Evolutionary conservation across 2,329 filamentous ascomycete genomes (phyloP), one percentile per base, ranked within the genome.

Genomic region (Macroventuria anomochaeta): DNA sequence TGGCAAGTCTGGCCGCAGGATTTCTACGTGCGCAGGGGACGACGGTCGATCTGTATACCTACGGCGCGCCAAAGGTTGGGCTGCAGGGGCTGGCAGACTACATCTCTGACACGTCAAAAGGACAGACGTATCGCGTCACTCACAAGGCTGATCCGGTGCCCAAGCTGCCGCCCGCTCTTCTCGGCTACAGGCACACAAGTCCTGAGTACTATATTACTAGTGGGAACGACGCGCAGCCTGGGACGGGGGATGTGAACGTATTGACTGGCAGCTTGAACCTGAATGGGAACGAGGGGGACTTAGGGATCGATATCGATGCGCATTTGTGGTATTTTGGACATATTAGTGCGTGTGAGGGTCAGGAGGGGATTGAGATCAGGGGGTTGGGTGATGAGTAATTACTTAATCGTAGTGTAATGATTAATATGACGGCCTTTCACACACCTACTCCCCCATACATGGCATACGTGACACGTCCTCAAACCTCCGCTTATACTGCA

Each of bases 91-190:
- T 88, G 52, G 80, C 79, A 46, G 67, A 76, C 44, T 87, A 80
- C 66, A 76, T 90, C 55, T 80, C 79, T 7, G 61, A 63, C 40
- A 84, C 87, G 61, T 53, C 75, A 1, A 83, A 83, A 2, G 75
- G 79, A 47, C 68, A 68, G 49, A 81, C 84, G 59, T 87, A 80
- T 75, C 85, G 88, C 58, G 77, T 90, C 44, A 91, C 88, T 1
- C 88, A 91, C 73, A 74, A 73, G 34, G 76, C 82, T 62, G 89
- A 92, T 69, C 85, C 87, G 0, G 83, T 91, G 1, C 86, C 89
- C 0, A 82, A 85, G 36, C 78, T 92, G 31, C 88, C 88, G 1
- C 83, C 86, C 73, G 84, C 67, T 52, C 46, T 82, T 38, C 70
- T 88, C 44, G 82, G 83, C 28, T 91, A 85, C 76, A 76, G 81